phyloP scores from a whole-genome alignment of 2,329 filamentous ascomycete species.

The Herpotrichia juniperi region DNA sequence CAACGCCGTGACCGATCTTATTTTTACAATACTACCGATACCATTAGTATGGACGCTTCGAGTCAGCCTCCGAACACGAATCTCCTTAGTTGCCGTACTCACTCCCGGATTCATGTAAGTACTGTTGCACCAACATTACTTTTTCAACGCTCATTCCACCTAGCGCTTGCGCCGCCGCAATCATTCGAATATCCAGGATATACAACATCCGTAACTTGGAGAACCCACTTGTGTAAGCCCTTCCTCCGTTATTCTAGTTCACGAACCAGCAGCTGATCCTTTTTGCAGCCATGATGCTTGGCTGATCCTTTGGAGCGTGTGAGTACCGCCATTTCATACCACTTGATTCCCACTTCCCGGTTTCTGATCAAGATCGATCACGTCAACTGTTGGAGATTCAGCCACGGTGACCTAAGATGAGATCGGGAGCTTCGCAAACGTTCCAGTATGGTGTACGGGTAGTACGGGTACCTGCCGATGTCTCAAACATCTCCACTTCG shows the following conservation, averaged over 20 bases:
- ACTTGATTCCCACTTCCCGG: too few relatives aligned
- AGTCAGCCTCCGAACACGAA: slow-evolving; percentile 42
- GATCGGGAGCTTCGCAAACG: slow-evolving; percentile 4
- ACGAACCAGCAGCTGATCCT: background rate
- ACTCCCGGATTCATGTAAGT: slow-evolving; percentile 37
- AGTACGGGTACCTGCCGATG: background rate
- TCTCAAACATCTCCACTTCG: slow-evolving; percentile 7
- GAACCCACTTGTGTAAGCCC: slow-evolving; percentile 9
- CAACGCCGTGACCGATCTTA: slow-evolving; percentile 38
- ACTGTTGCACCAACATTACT: background rate
- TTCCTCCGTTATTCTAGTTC: background rate
- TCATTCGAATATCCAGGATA: slow-evolving; percentile 37
- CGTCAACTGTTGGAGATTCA: slow-evolving; percentile 9
- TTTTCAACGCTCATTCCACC: background rate
- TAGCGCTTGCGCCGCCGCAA: slow-evolving; percentile 46
- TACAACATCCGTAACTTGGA: slow-evolving; percentile 12
- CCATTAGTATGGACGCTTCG: slow-evolving; percentile 46
- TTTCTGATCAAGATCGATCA: background rate
- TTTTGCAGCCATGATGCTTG: slow-evolving; percentile 6
- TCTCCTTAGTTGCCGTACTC: slow-evolving; percentile 34
- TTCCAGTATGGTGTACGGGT: slow-evolving; percentile 15
- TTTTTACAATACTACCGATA: slow-evolving; percentile 46
- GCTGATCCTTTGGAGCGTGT: slow-evolving; percentile 16
- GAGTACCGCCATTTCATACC: slow-evolving; percentile 13
- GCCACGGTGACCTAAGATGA: slow-evolving; percentile 10